Evolutionary conservation across 345 rosid species (phyloP).

Genomic region (Corchorus olitorius): DNA sequence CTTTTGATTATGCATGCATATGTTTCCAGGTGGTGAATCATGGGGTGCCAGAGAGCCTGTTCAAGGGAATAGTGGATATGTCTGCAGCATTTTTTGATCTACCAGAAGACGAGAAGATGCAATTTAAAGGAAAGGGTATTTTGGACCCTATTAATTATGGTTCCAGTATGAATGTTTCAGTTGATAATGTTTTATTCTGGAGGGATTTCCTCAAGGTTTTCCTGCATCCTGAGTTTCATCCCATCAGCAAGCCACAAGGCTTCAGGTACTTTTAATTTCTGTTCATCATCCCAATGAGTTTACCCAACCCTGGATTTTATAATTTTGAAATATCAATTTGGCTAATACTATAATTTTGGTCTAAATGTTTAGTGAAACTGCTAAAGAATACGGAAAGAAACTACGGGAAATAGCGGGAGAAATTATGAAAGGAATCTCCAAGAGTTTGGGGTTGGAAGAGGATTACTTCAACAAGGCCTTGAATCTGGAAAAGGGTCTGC

Average conservation of each 20-base stretch:
- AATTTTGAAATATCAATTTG: too few species aligned
- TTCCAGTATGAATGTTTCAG: conserved; percentile 26
- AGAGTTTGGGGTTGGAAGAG: conserved; percentile 50
- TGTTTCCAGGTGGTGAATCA: conserved; percentile 47
- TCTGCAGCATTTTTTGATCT: conserved; percentile 44
- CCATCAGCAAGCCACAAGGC: conserved; percentile 40
- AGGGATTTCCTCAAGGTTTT: conserved; percentile 53
- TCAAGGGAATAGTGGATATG: conserved; percentile 35
- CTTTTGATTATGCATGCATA: too few species aligned
- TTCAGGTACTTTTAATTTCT: conserved; percentile 36
- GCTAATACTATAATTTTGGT: too few species aligned
- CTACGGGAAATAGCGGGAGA: conserved; percentile 34
- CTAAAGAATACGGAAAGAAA: conserved; percentile 34
- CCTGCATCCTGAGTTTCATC: conserved; percentile 49
- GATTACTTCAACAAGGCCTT: conserved; percentile 31
- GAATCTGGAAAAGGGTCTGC: conserved; percentile 36
- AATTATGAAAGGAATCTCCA: conserved; percentile 47
- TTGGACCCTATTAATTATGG: conserved; percentile 57
- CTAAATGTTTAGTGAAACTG: conserved; percentile 30
- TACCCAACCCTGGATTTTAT: too few species aligned
- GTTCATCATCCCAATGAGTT: neutral
- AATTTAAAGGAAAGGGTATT: conserved; percentile 43
- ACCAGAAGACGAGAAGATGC: conserved; percentile 50
- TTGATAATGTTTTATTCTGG: conserved; percentile 47
- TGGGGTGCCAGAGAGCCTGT: conserved; percentile 41